Evolutionary conservation across 1,139 yeast species (phyloP).

Genomic region (Pichia inconspicua): DNA sequence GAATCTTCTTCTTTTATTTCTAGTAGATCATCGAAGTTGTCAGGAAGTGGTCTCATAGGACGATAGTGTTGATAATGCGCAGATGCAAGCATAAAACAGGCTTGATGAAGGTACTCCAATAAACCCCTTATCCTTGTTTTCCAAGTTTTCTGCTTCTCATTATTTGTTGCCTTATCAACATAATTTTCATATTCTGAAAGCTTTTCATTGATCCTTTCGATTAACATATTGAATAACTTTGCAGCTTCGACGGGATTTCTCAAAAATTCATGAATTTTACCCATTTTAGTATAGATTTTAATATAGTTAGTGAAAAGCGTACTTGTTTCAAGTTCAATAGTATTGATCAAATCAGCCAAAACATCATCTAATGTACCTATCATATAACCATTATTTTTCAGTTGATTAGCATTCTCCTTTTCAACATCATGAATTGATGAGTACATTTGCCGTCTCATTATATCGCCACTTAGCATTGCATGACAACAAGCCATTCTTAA

Average conservation of each 20-base stretch:
- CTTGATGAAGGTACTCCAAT: constrained; percentile 62
- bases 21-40: constrained; percentile 20
- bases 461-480: constrained; percentile 35
- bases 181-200: constrained; percentile 15
- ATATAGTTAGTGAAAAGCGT: constrained; percentile 43
- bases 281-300: constrained; percentile 31
- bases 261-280: constrained; percentile 53
- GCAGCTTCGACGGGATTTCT: constrained; percentile 46
- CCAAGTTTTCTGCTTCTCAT: constrained; percentile 15
- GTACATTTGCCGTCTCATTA: constrained; percentile 1
- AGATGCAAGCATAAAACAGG: constrained; percentile 73
- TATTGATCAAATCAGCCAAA: constrained; percentile 51
- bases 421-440: neutral
- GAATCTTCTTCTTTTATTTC: constrained; percentile 18
- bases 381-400: constrained; percentile 12
- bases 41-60: constrained; percentile 32
- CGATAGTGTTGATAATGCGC: constrained; percentile 62
- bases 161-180: constrained; percentile 19
- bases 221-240: constrained; percentile 34
- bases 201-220: constrained; percentile 32
- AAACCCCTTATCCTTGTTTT: constrained; percentile 34
- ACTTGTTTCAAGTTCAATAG: constrained; percentile 42
- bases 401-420: neutral
- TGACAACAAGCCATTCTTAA: constrained; percentile 80
- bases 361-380: constrained; percentile 63